Evolutionary conservation across 805 yeast genomes (phyloP), one percentile per base, ranked within the genome.

Genomic region (Saturnispora ahearnii): DNA sequence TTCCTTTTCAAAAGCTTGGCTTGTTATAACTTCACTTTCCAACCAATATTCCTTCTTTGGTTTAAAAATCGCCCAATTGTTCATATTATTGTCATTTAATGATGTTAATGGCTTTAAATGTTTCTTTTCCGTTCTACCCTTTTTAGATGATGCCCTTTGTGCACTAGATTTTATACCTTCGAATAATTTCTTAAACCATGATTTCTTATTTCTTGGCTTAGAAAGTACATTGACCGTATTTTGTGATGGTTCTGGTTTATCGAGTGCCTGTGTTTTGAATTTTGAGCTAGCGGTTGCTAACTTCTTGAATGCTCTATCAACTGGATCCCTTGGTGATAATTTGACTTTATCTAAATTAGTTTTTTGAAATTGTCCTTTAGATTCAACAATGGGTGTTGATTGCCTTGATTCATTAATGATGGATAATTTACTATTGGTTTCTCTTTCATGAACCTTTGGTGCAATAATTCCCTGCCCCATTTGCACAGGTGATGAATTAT

Each of bases 11-110:
- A 53, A 44, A 3, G 31, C 22, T 8, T 42, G 48, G 9, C 49
- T 45, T 3, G 47, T 45, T 21, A 53, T 28, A 18, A 34, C 28
- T 40, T 53, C 56, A 43, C 49, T 51, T 43, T 53, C 56, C 3
- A 51, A 6, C 52, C 51, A 46, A 37, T 51, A 44, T 32, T 51
- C 56, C 34, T 45, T 45, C 13, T 26, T 45, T 8, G 28, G 36
- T 21, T 29, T 29, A n/a, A 43, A 43, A 9, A 43, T 9, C 30
- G 45, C 6, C 34, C 46, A 30, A 12, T n/a, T 26, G 29, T 26
- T 26, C 29, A 26, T 26, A 26, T 26, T 44, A 22, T 28, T 18
- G 9, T 36, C 40, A 36, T 36, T 36, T 18, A 9, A 36, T 8
- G 40, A 22, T 11, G 10, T 6, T 11, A 10, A 18, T 8, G 4